Evolutionary conservation across 2,329 filamentous ascomycete genomes (phyloP), one percentile per base, ranked within the genome.

Genomic region (Penicillium sp.): DNA sequence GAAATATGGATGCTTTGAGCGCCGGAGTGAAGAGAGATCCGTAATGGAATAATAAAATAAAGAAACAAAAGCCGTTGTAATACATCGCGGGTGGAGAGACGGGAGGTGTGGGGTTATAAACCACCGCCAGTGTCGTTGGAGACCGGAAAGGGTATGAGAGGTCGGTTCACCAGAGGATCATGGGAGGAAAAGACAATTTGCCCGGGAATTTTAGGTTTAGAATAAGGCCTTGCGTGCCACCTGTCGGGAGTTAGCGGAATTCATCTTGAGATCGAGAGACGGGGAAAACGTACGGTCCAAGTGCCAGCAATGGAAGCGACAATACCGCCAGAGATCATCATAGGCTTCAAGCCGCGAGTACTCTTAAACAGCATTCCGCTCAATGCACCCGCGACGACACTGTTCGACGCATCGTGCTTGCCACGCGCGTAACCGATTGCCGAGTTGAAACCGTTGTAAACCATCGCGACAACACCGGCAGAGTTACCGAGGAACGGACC

Each of bases 311-410:
- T 83, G 43, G 87, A 86, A 52, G 89, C 95, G 57, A 98, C 93
- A 65, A 99, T 88, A 67, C 88, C 91, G 62, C 92, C 90, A 35
- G 93, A 96, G 69, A 98, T 95, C 81, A 95, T 82, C 93, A 98
- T 98, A 33, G 92, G 93, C 76, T 90, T 85, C 60, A 95, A 62
- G 6, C 95, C 95, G 70, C 90, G 85, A 49, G 96, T 98, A 76
- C 93, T 96, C 84, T 97, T 98, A 80, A 99, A 99, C 14, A 99
- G 74, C 84, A 93, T 93, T 57, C 95, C 95, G 71, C 92, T 96
- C 66, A 99, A 75, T 1, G 83, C 89, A 63, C 96, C 95, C 5
- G 95, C 93, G 21, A 85, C 77, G 53, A 99, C 85, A 62, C 91
- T 95, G 80, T 99, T 99, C 57, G 88, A 85, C 3, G 91, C 85